Evolutionary conservation across 805 yeast genomes (phyloP), one percentile per base, ranked within the genome.

Genomic region (Sugiyamaella boreocaroliniensis): DNA sequence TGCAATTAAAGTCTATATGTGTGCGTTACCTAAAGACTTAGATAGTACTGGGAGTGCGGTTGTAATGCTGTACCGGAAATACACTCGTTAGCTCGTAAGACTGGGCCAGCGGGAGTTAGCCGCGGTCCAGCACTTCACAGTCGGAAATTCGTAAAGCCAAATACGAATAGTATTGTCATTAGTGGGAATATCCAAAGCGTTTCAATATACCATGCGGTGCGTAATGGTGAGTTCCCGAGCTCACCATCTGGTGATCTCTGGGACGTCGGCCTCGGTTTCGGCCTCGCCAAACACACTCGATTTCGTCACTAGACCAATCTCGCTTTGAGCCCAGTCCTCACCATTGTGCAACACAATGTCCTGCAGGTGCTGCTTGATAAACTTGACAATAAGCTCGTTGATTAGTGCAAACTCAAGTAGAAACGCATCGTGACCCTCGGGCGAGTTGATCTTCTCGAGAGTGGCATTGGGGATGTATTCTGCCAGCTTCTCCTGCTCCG

Each of bases 371-470:
- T 71, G 68, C 20, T 69, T 70, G 63, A 92, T 75, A 68, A 92
- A 93, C 2, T 78, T 79, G 44, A 79, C 69, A 50, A 95, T 81
- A 58, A 84, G 73, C 40, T 78, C 74, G 66, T 93, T 87, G 53
- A 93, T 89, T 49, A 82, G 80, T 48, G 81, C 84, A 68, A 93
- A 93, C 68, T 93, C 99, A 47, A 93, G 74, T 55, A 93, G 71
- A 65, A 93, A 93, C 1, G 98, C 99, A 72, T 93, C 99, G 65
- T 93, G 99, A 15, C 99, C 99, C 62, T 93, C 99, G 11, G 92
- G 93, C 1, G 97, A 89, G 57, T 86, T 80, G 43, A 93, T 83
- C 61, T 82, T 81, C 59, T 83, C 81, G 58, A 93, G 72, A 6
- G 61, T 67, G 1, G 95, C 76, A 60, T 85, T 76, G 7, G 89